Evolutionary conservation across 768 basidiomycete genomes (phyloP).

Genomic region (Lactarius indigo): DNA sequence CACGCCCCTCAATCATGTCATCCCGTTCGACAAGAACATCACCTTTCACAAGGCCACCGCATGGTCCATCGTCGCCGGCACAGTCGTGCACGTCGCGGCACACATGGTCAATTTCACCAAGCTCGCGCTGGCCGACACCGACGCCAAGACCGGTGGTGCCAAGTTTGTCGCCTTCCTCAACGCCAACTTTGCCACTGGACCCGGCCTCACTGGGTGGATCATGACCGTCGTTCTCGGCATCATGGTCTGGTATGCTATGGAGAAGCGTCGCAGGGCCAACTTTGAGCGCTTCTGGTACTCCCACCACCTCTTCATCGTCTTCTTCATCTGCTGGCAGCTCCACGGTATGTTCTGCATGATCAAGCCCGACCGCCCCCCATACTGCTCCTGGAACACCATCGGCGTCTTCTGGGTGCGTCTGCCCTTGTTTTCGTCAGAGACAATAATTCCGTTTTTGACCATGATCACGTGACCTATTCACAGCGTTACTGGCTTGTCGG

Average conservation of each 20-base stretch:
- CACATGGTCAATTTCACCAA: constrained; percentile 84
- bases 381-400: constrained; percentile 78
- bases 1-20: constrained; percentile 78
- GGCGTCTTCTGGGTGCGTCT: constrained; percentile 91
- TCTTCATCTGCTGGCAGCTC: constrained; percentile 93
- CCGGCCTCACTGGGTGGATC: constrained; percentile 83
- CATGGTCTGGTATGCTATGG: constrained; percentile 85
- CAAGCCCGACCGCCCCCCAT: constrained; percentile 83
- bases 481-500: constrained; percentile 90
- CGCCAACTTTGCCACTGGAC: constrained; percentile 80
- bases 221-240: constrained; percentile 70
- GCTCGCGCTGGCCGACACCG: constrained; percentile 54
- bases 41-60: constrained; percentile 87
- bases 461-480: constrained; percentile 12
- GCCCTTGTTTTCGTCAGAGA: neutral
- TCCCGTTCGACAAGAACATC: constrained; percentile 93
- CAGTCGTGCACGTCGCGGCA: constrained; percentile 71
- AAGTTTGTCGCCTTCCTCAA: constrained; percentile 66
- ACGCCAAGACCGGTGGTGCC: constrained; percentile 50
- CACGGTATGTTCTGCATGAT: constrained; percentile 99
- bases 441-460: neutral
- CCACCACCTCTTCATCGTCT: constrained; percentile 85
- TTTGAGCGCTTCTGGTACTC: constrained; percentile 92
- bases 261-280: constrained; percentile 69
- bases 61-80: constrained; percentile 83